Evolutionary conservation across 345 rosid species (phyloP), one percentile per base, ranked within the genome.

Genomic region (Carallia pectinifolia): DNA sequence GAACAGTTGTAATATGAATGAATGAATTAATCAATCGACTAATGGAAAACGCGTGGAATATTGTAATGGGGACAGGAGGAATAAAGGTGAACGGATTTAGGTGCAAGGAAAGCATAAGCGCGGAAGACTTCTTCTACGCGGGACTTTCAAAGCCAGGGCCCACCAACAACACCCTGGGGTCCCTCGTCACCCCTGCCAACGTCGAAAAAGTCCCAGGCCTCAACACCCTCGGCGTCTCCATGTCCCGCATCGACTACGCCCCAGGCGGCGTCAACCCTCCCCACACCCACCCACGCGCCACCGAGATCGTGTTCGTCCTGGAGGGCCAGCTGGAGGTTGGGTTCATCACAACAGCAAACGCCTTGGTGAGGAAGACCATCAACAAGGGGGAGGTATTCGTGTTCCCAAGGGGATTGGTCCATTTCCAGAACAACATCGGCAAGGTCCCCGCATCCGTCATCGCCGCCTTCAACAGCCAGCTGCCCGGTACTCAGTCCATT

Each of bases 221-320:
- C 9, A 77, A 77, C 74, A 77, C 77, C 53, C 62, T 63, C 18
- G 81, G 81, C 27, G 33, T 77, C 7, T 64, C 81, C 40, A 13
- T 77, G 70, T 39, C 70, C 17, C 81, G 81, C 33, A 72, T 72
- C 52, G 81, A 77, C 70, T 77, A 58, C 30, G 77, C 74, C 23
- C 77, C 77, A 1, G 77, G 67, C 10, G 81, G 74, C 7, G 53
- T 77, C 7, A 77, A 72, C 58, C 77, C 77, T 15, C 77, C 77
- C 29, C 81, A 77, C 74, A 67, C 74, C 4, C 81, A 77, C 33
- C 81, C 81, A 30, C 81, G 81, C 7, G 77, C 81, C 70, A 34
- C 74, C 1, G 81, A 77, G 74, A 53, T 72, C 7, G 50, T 77
- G 19, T 77, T 47, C 8, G 81, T 77, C 54, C 77, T 77, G 0